Conservation (phyloP, 345 rosid genomes). For the Draba incana region DNA sequence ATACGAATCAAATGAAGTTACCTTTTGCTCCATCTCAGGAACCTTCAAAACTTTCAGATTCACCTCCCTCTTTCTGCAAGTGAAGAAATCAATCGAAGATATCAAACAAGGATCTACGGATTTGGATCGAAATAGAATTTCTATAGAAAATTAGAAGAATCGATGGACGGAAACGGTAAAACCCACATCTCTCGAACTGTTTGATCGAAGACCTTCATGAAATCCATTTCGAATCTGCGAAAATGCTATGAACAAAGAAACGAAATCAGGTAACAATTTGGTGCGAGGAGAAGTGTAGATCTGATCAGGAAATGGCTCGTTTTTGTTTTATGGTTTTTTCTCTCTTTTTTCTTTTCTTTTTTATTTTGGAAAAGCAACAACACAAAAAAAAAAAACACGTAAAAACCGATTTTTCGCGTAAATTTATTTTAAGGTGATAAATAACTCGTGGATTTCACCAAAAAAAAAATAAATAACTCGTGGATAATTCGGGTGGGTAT, state of each 20-base stretch:
- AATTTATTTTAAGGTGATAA: neutral
- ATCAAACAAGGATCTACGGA: constrained; percentile 17
- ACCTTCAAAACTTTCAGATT: constrained; percentile 96
- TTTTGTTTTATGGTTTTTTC: constrained; percentile 2
- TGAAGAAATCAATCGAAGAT: constrained; percentile 21
- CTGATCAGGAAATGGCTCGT: constrained; percentile 37
- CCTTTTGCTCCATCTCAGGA: constrained; percentile 99
- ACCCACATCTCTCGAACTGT: constrained; percentile 97
- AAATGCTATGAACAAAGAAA: constrained; percentile 19
- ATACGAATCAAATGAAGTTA: constrained; percentile 42
- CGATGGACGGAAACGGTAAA: neutral
- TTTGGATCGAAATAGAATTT: constrained; percentile 7
- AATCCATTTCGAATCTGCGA: constrained; percentile 75
- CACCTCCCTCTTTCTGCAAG: constrained; percentile 89
- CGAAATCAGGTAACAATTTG: constrained; percentile 12
- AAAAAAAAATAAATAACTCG: constrained; percentile 12
- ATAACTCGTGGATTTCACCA: too few relatives aligned
- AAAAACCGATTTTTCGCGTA: constrained; percentile 1
- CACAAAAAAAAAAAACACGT: constrained; percentile 4
- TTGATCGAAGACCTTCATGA: constrained; percentile 98
- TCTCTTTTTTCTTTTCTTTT: neutral
- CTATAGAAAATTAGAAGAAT: constrained; percentile 4
- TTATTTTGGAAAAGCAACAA: constrained; percentile 1
- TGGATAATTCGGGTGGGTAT: constrained; percentile 18
- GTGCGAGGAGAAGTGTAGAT: constrained; percentile 40